Base-by-base conservation (phyloP, 2,329 filamentous ascomycete genomes). In the Colletotrichum tabaci region DNA sequence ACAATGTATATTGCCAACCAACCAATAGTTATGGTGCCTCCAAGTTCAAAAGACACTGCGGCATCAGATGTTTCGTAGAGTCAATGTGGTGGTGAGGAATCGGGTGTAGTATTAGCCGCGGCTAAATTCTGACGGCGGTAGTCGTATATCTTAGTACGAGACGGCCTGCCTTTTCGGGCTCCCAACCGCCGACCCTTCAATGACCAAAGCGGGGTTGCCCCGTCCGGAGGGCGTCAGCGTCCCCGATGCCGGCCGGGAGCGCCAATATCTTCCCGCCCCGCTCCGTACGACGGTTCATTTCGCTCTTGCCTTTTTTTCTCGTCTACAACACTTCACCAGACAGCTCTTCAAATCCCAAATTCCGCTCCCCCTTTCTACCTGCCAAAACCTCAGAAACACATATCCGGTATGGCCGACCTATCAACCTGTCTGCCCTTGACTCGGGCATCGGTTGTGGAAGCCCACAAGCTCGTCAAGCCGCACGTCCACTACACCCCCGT, bases 401-500 rank as follows among this genome's bases (percentile, higher is more conserved):
- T 9, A 50, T 21, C 5, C 10, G 26, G 44, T 66, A 90, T 90
- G 89, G 86, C 89, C 55, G 87, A 89, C 77, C 80, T 85, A 9
- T 81, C 83, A 7, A 87, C 85, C 26, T 85, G 86, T 61, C 89
- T 86, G 7, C 92, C 93, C 4, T 88, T 98, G 26, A 94, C 90
- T 21, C 91, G 94, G 56, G 82, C 85, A 62, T 95, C 93, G 16
- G 91, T 98, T 47, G 77, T 90, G 63, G 86, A 86, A 30, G 96
- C 96, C 4, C 92, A 94, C 84, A 82, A 86, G 57, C 87, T 94
- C 61, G 94, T 98, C 80, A 86, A 89, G 77, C 86, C 88, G 1
- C 89, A 94, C 83, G 89, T 98, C 79, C 94, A 98, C 85, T 87
- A 85, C 76, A 98, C 96, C 9, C 95, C 95, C 2, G 90, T 97